Evolutionary conservation across 257 asterid species (phyloP), one percentile per base, ranked within the genome.

Genomic region (Scutellaria baicalensis): DNA sequence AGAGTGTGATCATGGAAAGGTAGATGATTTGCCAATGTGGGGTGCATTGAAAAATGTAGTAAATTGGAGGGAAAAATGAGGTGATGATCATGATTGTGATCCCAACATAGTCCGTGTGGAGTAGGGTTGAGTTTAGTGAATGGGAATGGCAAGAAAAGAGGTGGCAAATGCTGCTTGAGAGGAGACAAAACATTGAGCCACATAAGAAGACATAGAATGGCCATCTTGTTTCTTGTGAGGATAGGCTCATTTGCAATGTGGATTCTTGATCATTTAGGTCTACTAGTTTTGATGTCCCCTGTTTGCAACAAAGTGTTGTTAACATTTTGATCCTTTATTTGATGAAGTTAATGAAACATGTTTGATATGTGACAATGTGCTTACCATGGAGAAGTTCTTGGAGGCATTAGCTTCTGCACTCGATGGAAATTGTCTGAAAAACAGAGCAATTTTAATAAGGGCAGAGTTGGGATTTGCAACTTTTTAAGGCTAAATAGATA

Each of bases 11-110:
- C 4, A 87, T 86, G 0, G 79, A 49, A 49, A 94, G 95, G 84
- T 94, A 91, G 2, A 74, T 73, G 38, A 91, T 20, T 75, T 94
- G 97, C 95, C 96, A 91, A 45, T 75, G 91, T 1, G 90, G 92
- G 16, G 89, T 75, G 82, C 99, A 91, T 20, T 82, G 95, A 81
- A 94, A 94, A 60, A 91, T 81, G 93, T 91, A 94, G 92, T 83
- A 91, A 42, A 94, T 88, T 17, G 97, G 97, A 8, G 99, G 99
- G 84, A 94, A 94, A 27, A 89, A 91, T 13, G 99, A 94, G 61
- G 99, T 86, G 84, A 94, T 87, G 77, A 94, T 94, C 99, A 94
- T 94, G 73, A 91, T 91, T 8, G 95, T 36, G 62, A 94, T 94
- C 3, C 99, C 99, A 1, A 82, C 93, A 50, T 94, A 94, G 75